Evolutionary conservation across 192 early-diverging fungal genomes (phyloP), one percentile per base, ranked within the genome.

Genomic region (Pilobolus umbonatus): DNA sequence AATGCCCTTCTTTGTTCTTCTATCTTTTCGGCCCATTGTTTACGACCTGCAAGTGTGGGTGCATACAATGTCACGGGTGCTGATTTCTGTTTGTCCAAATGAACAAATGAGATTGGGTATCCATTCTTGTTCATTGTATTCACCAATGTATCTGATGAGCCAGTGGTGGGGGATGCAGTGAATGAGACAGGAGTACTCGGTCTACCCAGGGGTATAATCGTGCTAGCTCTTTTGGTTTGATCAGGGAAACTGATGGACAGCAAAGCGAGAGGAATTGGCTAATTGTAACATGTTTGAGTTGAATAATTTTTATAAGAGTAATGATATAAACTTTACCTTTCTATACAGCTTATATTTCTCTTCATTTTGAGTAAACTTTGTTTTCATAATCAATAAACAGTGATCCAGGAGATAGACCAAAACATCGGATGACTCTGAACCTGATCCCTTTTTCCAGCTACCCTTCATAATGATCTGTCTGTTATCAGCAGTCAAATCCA

Each of bases 381-480:
- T 69, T 57, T 85, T 88, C 58, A 85, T 81, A 69, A 91, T 78
- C 39, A 92, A 64, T 29, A 92, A 66, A 66, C 82, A 81, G 74
- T 96, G 88, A 67, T 98, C 96, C 34, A 98, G 84, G 36, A 97
- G 65, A 63, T 90, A 88, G 24, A 96, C 82, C 36, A 80, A 75
- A 25, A 95, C 62, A 32, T 88, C 87, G 0, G 84, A 68, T 19
- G 82, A 84, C 48, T 85, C 85, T 17, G 76, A 75, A 31, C 79
- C 78, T 32, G 72, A 57, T 2, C 57, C 55, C 30, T 84, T 80
- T n/a, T 88, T 88, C 67, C 96, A 70, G 26, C 80, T 73, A 39
- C 94, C 92, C 46, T 93, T 90, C 59, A 88, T 82, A 35, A 94
- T 80, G 17, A 93, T 58, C 52, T 83, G 67, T 30, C 93, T 77